These are phyloP conservation scores for Coniophora puteana DNA, from an alignment of 1,284 basidiomycete species.

Conservation along the genomic window DNA sequence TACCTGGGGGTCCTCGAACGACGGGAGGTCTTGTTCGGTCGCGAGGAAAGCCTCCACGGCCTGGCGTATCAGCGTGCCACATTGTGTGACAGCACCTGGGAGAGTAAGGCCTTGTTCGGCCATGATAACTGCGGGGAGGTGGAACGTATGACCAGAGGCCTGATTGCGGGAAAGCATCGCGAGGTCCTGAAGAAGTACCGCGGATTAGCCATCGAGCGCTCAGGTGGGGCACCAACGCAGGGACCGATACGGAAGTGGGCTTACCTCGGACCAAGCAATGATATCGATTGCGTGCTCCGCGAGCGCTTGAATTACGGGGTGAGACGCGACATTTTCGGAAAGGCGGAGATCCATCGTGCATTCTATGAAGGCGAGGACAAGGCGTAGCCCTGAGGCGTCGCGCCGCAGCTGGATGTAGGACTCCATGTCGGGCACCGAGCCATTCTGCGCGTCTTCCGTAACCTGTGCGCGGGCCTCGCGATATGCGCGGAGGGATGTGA, in stretches of 20 bases:
- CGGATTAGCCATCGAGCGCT: no score
- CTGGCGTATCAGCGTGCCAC: conserved; percentile 23
- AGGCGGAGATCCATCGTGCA: conserved; percentile 46
- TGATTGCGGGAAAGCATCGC: background rate
- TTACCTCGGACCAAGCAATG: conserved; percentile 28
- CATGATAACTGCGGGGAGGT: conserved; percentile 23
- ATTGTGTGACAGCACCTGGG: conserved; percentile 18
- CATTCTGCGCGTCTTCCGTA: conserved; percentile 13
- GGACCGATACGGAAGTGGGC: conserved; percentile 1
- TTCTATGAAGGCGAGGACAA: conserved; percentile 53
- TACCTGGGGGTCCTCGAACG: conserved; percentile 9
- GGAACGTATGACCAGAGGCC: no score
- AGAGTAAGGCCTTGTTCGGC: conserved; percentile 19
- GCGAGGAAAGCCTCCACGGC: conserved; percentile 25
- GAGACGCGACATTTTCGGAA: conserved; percentile 28
- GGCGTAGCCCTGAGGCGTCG: conserved; percentile 43
- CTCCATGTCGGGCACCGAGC: conserved; percentile 37
- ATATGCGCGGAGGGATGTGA: conserved; percentile 30
- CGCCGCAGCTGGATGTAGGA: conserved; percentile 44
- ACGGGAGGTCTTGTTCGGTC: conserved; percentile 17
- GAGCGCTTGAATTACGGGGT: conserved; percentile 16
- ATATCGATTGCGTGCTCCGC: conserved; percentile 25
- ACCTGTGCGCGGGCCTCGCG: conserved; percentile 26
- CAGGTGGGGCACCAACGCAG: background rate
- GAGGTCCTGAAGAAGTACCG: no score